Evolutionary conservation across 1,284 basidiomycete genomes (phyloP), one percentile per base, ranked within the genome.

Genomic region (Pyrrhoderma lamaoense): DNA sequence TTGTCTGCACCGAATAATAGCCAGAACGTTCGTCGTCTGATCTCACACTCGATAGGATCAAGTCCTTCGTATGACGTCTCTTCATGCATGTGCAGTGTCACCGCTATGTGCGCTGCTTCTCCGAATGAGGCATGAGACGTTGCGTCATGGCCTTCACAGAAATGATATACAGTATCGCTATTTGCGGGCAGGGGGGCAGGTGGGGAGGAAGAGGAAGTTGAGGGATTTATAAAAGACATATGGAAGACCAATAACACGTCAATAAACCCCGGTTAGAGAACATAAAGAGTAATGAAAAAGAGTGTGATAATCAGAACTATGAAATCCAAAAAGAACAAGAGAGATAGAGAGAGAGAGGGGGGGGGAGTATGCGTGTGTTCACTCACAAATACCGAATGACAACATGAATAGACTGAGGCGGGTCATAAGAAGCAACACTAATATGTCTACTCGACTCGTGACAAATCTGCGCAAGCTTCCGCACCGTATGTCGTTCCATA

Each of bases 371-470:
- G 51, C n/a, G n/a, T n/a, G n/a, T n/a, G n/a, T n/a, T n/a, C n/a
- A n/a, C n/a, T n/a, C n/a, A 89, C 87, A 90, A 85, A 64, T 89
- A 90, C 45, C 87, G 83, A 58, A 89, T 79, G 56, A 88, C 79
- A 58, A 89, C 84, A 61, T 89, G 85, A 73, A 79, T 84, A 31
- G 81, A 85, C 23, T 82, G 84, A 34, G 87, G 87, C 49, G 86
- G 88, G 61, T 90, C 88, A 61, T 90, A 90, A 2, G 82, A 80
- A 35, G 77, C 83, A 47, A 89, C 74, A 23, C 85, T 80, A 37
- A 89, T 84, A 59, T 86, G 81, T 42, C 88, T 71, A 60, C 86
- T 88, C 27, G 88, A 87, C 68, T 89, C 85, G 61, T 87, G 78
- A 57, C 84, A 87, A 16, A 78, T 82, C 72, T 86, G 70, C 8